phyloP scores from a whole-genome alignment of 495 filamentous ascomycete species.

The Gamarada debralockiae region DNA sequence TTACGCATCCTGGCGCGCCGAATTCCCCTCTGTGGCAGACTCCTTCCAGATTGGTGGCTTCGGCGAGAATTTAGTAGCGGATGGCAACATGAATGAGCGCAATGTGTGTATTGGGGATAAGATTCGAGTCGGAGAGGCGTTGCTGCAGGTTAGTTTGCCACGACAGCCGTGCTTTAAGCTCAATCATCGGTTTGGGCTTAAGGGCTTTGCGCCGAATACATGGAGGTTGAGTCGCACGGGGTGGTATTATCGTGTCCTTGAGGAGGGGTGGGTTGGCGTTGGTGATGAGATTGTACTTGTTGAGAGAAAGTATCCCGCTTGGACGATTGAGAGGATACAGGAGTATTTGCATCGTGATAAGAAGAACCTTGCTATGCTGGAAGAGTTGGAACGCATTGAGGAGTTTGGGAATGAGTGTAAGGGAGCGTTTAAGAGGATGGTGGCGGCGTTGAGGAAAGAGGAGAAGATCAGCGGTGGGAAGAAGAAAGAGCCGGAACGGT shows the following conservation, averaged over 20 bases:
- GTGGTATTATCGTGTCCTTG: constrained; percentile 52
- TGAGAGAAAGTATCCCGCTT: constrained; percentile 39
- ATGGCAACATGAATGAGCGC: constrained; percentile 44
- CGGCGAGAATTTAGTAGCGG: constrained; percentile 53
- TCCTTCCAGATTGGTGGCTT: constrained; percentile 49
- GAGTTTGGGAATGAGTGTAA: constrained; percentile 46
- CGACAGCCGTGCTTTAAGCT: constrained; percentile 55
- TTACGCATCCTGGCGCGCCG: constrained; percentile 43
- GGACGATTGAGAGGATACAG: constrained; percentile 53
- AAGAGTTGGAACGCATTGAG: constrained; percentile 37
- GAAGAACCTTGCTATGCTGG: constrained; percentile 39
- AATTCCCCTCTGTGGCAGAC: constrained; percentile 31
- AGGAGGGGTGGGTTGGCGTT: constrained; percentile 40
- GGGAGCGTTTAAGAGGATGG: constrained; percentile 35
- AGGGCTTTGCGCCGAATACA: constrained; percentile 49
- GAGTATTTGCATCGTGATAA: constrained; percentile 48
- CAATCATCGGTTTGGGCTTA: constrained; percentile 50
- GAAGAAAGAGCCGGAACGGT: constrained; percentile 25
- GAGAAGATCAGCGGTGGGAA: constrained; percentile 20
- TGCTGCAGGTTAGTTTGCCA: constrained; percentile 43
- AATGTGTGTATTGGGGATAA: constrained; percentile 57
- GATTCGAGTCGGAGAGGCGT: constrained; percentile 34
- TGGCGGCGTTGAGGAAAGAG: constrained; percentile 29
- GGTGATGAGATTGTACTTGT: constrained; percentile 34
- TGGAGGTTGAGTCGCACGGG: constrained; percentile 48